Evolutionary conservation across 345 rosid genomes (phyloP), one percentile per base, ranked within the genome.

Genomic region (Melaleuca quinquenervia): DNA sequence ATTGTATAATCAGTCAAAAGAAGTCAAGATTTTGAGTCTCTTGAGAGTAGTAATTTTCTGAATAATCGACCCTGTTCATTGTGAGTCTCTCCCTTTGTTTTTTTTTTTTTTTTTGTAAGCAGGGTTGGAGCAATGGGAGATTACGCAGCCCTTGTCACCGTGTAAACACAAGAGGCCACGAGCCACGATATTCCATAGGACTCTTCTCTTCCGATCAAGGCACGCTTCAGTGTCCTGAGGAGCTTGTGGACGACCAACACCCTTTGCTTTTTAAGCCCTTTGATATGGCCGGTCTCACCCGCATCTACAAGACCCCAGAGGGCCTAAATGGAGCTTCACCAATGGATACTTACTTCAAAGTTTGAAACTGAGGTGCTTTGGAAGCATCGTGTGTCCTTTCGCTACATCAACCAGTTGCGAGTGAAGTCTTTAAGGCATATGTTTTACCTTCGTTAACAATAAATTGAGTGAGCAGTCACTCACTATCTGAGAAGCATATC

Each of bases 121-220:
- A 86, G 87, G 87, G 82, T 6, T 86, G 85, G 85, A 48, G 85
- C 82, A 82, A 86, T 70, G 87, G 85, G 64, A 58, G 64, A 58
- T 26, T 58, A 58, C 7, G n/a, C 32, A 58, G 64, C 32, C 32
- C 64, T 26, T n/a, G 64, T 58, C 64, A 58, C 64, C 64, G 16
- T 58, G 64, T 58, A 58, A 58, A n/a, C 32, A 12, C n/a, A n/a
- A 58, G 64, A 3, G 64, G 64, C 32, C 64, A 26, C 32, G 32
- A 58, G 32, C 32, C 12, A 58, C 64, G 64, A n/a, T 58, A 58
- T 14, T 58, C 64, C 64, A n/a, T 58, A 58, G 64, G 64, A 58
- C 64, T 58, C 64, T 58, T 58, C 64, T 58, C 64, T 58, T 58
- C 64, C 64, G 0, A 5, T 26, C 64, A 58, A 26, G 64, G 32